Conservation (phyloP, 2,329 filamentous ascomycete species). For the Chaetomium strumarium region DNA sequence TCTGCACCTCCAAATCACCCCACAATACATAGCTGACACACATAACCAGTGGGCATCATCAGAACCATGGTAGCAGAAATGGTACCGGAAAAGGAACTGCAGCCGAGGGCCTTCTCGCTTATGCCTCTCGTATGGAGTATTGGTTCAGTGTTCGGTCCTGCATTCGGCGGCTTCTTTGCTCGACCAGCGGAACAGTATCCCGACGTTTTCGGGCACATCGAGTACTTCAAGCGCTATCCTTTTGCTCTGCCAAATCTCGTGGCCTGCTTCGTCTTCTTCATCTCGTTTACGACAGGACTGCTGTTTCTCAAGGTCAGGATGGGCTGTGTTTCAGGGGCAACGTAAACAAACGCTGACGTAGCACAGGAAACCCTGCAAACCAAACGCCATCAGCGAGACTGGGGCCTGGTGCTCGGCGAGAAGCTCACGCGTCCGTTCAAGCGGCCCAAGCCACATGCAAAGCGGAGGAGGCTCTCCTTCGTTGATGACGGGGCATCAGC, state of each 20-base stretch:
- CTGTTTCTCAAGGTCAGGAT: conserved; percentile 65
- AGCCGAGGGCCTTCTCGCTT: conserved; percentile 82
- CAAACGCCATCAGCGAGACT: conserved; percentile 63
- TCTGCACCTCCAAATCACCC: not conserved
- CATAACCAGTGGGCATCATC: conserved; percentile 70
- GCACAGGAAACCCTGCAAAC: conserved; percentile 70
- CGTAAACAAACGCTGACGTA: conserved; percentile 6
- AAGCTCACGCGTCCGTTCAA: conserved; percentile 45
- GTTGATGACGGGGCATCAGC: conserved; percentile 52
- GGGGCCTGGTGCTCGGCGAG: conserved; percentile 67
- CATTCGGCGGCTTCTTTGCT: conserved; percentile 80
- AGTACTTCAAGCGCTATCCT: conserved; percentile 69
- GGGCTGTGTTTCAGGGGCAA: not conserved
- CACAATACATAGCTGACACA: conserved; percentile 19
- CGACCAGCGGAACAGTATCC: conserved; percentile 73
- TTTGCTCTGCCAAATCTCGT: conserved; percentile 82
- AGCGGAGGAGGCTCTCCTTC: conserved; percentile 41
- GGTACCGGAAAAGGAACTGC: conserved; percentile 78
- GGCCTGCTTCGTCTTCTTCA: conserved; percentile 66
- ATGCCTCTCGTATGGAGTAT: conserved; percentile 91
- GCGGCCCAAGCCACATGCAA: conserved; percentile 25
- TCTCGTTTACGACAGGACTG: conserved; percentile 66
- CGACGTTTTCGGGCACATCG: conserved; percentile 57
- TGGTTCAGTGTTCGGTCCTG: conserved; percentile 81
- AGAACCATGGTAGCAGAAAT: conserved; percentile 89